Evolutionary conservation across 306 rosid genomes (phyloP), one percentile per base, ranked within the genome.

Genomic region (Rosa lucieae): DNA sequence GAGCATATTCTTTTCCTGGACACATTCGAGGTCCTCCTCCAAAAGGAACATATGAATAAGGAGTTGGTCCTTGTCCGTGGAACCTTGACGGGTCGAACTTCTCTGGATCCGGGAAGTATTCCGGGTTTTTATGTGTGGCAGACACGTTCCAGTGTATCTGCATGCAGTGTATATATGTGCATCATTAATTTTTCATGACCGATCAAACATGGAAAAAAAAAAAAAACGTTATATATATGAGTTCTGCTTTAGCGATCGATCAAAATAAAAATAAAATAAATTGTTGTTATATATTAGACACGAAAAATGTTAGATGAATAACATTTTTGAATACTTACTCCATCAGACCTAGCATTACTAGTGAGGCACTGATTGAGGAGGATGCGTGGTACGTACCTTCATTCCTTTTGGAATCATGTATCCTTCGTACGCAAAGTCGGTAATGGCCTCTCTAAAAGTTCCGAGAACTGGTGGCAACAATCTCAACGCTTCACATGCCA

Each of bases 21-120:
- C 68, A 62, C 68, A 62, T 62, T 12, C 68, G 68, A 62, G 68
- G 68, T 62, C 68, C 68, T 12, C 42, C 68, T 62, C 68, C 68
- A 32, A 62, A 62, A 11, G 68, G 68, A 62, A 62, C 68, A 29
- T 62, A 62, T 26, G 67, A 62, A 12, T 26, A 62, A 29, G 68
- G 68, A 29, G 40, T 20, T 29, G 42, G 68, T 29, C 68, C 68
- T 5, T 62, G 20, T 29, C 40, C 42, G 11, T 26, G 18, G 20
- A 62, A 62, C 10, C 68, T 62, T 62, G 68, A 62, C 8, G 67
- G 67, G 17, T 62, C 67, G 17, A 62, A 26, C 67, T 62, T 62
- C 39, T 62, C 67, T 4, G 67, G 39, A 1, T 62, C 68, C 18
- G 42, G 20, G 15, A 62, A 62, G 18, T 62, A 62, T 32, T 29